Base-by-base conservation (phyloP, 202 grass and related monocot genomes). In the Dendrocalamus latiflorus region DNA sequence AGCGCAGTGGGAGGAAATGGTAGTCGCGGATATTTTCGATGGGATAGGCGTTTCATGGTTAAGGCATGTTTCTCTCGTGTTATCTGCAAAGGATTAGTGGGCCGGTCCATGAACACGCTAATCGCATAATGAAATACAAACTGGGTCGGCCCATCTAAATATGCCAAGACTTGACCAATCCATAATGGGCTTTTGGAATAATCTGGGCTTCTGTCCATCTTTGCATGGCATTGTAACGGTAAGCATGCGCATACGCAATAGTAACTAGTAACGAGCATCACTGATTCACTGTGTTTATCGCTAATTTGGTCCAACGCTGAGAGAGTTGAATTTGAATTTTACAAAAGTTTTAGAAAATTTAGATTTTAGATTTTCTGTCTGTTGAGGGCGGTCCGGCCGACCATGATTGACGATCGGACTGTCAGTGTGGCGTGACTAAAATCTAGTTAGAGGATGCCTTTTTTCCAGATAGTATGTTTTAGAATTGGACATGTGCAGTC, bases 11-110 rank as follows among this genome's bases (percentile, higher is more conserved):
- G 70, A 34, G 64, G 38, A 41, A 66, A 39, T 17, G 12, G 85
- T 21, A 57, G 61, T 30, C 53, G 78, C 71, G 51, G 77, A 86
- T 85, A 85, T 81, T 81, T 86, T 21, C 6, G 56, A 53, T 37
- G 34, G 8, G 66, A 56, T 79, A 84, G 68, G 30, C 50, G 67
- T 33, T 6, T 57, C 30, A 69, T 57, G 8, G 26, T 22, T 64
- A 26, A 14, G 77, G 13, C 77, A 30, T 24, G 38, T 75, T 54
- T 79, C 33, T 54, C 62, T 25, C 44, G 68, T 28, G 18, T 12
- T 18, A 48, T 48, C 45, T 48, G 45, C 4, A 16, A 48, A 15
- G 45, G 45, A 48, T 48, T 48, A 5, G 5, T 49, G 68, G 0
- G 0, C 2, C 21, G 0, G 21, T 53, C 12, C 17, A n/a, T 38